Base-by-base conservation (phyloP, 768 basidiomycete species). In the Dendrothele bispora region DNA sequence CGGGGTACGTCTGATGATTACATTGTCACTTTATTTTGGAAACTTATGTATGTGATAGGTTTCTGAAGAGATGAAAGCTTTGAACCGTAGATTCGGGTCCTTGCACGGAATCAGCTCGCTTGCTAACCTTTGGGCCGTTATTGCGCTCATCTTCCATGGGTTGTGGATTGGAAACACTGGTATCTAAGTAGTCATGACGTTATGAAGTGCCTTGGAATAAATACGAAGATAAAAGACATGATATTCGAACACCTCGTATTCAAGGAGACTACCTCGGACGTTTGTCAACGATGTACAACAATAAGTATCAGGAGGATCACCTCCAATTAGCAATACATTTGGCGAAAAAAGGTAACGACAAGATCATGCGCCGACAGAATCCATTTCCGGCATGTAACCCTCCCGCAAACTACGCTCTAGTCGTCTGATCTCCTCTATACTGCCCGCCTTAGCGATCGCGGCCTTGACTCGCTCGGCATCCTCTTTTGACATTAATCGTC, bases 401-500 rank as follows among this genome's bases (percentile, higher is more conserved):
- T 94, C 91, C 59, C 82, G 79, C 57, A 93, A 66, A 63, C 81
- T 87, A 69, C 88, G 79, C 67, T 94, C 91, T 55, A 94, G 63
- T 59, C 80, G 79, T 65, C 86, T 79, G 59, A 95, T 84, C 68
- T 95, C 92, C 62, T 95, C 92, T 55, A 91, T 81, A 39, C 89
- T 93, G 27, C 86, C 89, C n/a, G 93, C 93, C 53, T 83, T 86
- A 53, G 88, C 86, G 55, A 95, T 94, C 15, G 92, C 92, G 26
- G 83, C 82, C 64, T 84, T 87, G 53, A 95, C 89, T 53, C 82
- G 83, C 57, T 91, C 88, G 59, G 86, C 88, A 58, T 95, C 92
- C 63, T 94, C 91, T 61, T 89, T 90, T 22, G 90, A 91, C 83
- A 95, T 87, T 50, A 95, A 67, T 42, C 92, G 80, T 14, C 92